Evolutionary conservation across 2,329 filamentous ascomycete species (phyloP).

Genomic region (Stagonosporopsis vannaccii): DNA sequence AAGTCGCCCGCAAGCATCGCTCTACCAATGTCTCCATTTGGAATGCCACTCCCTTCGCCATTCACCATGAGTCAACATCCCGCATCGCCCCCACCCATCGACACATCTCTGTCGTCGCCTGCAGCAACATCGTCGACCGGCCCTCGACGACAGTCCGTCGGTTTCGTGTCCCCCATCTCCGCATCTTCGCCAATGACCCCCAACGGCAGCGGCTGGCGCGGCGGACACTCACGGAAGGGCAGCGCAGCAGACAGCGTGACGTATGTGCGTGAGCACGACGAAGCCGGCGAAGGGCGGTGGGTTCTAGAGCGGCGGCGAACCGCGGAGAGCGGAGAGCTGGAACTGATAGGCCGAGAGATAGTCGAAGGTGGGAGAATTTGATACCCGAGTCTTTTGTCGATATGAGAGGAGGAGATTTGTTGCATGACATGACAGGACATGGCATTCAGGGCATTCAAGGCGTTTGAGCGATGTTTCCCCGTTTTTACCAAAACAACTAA

Average conservation of each 20-base stretch:
- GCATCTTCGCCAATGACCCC: slow-evolving; percentile 45
- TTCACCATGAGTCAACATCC: slow-evolving; percentile 30
- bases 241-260: slow-evolving; percentile 72
- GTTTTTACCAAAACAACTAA: not conserved
- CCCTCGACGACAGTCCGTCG: slow-evolving; percentile 38
- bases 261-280: slow-evolving; percentile 69
- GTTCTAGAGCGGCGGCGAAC: slow-evolving; percentile 73
- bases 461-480: slow-evolving; percentile 3
- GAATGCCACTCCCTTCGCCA: slow-evolving; percentile 36
- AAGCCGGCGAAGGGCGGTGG: slow-evolving; percentile 67
- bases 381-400: not conserved
- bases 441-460: not conserved
- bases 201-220: slow-evolving; percentile 37
- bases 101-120: slow-evolving; percentile 38
- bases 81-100: slow-evolving; percentile 30
- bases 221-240: slow-evolving; percentile 48
- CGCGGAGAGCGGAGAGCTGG: slow-evolving; percentile 69
- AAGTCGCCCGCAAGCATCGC: slow-evolving; percentile 32
- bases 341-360: slow-evolving; percentile 70
- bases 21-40: slow-evolving; percentile 33
- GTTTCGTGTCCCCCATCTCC: slow-evolving; percentile 44
- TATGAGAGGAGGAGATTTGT: not conserved
- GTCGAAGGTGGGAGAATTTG: slow-evolving; percentile 61
- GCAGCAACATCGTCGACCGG: slow-evolving; percentile 28
- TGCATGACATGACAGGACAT: not conserved